These are phyloP conservation scores for Bombardia bombarda DNA, from an alignment of 495 filamentous ascomycete species.

Conservation along the genomic window DNA sequence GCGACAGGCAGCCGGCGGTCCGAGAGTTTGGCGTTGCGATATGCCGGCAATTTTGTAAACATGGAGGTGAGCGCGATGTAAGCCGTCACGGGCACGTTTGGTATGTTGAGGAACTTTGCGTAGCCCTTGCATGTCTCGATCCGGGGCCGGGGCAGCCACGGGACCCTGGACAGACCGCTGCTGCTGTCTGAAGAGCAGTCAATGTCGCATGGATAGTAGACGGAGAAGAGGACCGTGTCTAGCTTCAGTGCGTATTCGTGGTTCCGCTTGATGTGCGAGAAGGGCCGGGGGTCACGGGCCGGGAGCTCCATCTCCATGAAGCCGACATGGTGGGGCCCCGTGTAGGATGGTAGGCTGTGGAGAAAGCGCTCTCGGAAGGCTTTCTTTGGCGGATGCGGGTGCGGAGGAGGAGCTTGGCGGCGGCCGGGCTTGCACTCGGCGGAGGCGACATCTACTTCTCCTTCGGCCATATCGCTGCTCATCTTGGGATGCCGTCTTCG, in stretches of 20 bases:
- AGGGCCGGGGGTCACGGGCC: slow-evolving; percentile 31
- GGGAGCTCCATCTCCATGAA: slow-evolving; percentile 59
- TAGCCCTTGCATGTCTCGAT: slow-evolving; percentile 42
- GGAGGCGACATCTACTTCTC: too few species aligned
- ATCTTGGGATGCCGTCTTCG: too few species aligned
- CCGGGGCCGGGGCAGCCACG: slow-evolving; percentile 48
- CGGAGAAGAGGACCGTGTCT: slow-evolving; percentile 54
- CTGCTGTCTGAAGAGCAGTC: slow-evolving; percentile 9
- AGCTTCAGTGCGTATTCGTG: slow-evolving; percentile 32
- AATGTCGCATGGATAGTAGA: slow-evolving; percentile 56
- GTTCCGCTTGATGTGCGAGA: slow-evolving; percentile 36
- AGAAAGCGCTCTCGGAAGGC: slow-evolving; percentile 28
- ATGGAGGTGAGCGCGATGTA: slow-evolving; percentile 42
- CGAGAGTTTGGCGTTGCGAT: slow-evolving; percentile 40
- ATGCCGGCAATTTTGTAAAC: slow-evolving; percentile 51
- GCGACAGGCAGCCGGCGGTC: slow-evolving; percentile 13
- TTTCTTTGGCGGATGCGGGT: slow-evolving; percentile 16
- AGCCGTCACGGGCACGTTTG: slow-evolving; percentile 29
- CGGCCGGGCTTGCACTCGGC: too few species aligned
- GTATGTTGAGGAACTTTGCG: slow-evolving; percentile 42
- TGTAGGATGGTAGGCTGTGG: slow-evolving; percentile 52
- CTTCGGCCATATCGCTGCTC: too few species aligned
- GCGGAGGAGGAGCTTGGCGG: neutral
- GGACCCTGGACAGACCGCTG: slow-evolving; percentile 28
- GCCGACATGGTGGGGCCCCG: slow-evolving; percentile 56